A percentile compares a stretch with the other conserved stretches of the same genome.
These are phyloP conservation scores for Pythium aquatile DNA, from an alignment of 352 stramenopile genomes.

Conservation along the genomic window DNA sequence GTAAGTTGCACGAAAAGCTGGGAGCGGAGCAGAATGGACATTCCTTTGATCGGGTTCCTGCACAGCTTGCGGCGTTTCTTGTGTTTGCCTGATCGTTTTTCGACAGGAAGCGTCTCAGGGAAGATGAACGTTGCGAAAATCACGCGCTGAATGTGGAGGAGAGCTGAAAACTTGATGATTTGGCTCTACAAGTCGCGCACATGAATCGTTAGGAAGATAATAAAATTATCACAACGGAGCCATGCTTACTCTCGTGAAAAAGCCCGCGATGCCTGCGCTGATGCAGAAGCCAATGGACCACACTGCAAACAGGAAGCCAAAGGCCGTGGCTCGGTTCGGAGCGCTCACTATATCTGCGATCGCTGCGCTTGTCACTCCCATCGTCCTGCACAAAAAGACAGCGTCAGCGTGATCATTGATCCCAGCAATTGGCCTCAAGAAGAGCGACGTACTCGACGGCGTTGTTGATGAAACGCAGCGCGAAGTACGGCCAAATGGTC, in stretches of 20 bases:
- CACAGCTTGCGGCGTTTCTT: slow-evolving; percentile 33
- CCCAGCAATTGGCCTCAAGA: no score
- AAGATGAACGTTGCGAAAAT: slow-evolving; percentile 58
- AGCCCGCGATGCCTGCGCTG: slow-evolving; percentile 46
- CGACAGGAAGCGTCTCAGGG: slow-evolving; percentile 50
- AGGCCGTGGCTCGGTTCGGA: slow-evolving; percentile 55
- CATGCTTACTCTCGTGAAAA: slow-evolving; percentile 48
- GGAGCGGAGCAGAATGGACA: slow-evolving; percentile 69
- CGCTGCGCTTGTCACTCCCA: slow-evolving; percentile 56
- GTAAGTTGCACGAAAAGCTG: slow-evolving; percentile 65
- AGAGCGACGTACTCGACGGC: slow-evolving; percentile 45
- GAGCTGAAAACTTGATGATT: slow-evolving; percentile 43
- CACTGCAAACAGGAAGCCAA: slow-evolving; percentile 57
- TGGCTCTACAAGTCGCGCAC: slow-evolving; percentile 32
- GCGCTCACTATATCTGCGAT: slow-evolving; percentile 63
- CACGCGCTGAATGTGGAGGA: slow-evolving; percentile 53
- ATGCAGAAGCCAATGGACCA: slow-evolving; percentile 61
- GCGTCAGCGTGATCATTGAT: not conserved
- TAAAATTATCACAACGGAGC: no score
- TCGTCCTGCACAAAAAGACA: slow-evolving; percentile 32
- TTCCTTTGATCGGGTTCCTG: slow-evolving; percentile 59
- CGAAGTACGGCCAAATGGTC: slow-evolving; percentile 64
- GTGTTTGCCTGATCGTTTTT: slow-evolving; percentile 34
- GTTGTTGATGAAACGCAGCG: slow-evolving; percentile 53
- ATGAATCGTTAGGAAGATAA: not conserved